A percentile compares a stretch with the other conserved stretches of the same genome.
Evolutionary conservation across 2,329 filamentous ascomycete genomes (phyloP).

Genomic region (Nemania abortiva): DNA sequence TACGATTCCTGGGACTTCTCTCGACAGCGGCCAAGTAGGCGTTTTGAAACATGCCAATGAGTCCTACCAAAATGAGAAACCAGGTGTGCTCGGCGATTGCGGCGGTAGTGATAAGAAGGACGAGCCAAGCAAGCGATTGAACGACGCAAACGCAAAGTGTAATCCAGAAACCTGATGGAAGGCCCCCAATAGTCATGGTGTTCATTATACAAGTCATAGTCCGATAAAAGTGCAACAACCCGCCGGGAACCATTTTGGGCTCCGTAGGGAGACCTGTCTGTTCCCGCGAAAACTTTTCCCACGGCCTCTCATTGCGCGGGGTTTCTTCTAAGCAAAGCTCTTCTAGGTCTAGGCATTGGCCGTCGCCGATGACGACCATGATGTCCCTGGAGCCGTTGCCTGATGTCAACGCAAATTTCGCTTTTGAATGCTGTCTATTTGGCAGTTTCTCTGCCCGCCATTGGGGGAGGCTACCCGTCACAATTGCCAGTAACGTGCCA

Average conservation of each 20-base stretch:
- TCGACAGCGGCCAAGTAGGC: neutral
- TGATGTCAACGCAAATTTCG: neutral
- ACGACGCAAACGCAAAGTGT: neutral
- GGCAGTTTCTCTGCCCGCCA: conserved; percentile 22
- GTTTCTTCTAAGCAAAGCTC: neutral
- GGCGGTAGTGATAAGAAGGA: neutral
- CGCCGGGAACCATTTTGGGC: no score
- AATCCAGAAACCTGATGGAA: neutral
- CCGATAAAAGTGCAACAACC: neutral
- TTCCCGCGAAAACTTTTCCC: neutral
- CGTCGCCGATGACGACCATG: neutral
- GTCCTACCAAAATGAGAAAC: conserved; percentile 1
- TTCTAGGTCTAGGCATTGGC: conserved; percentile 8
- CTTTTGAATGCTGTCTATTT: neutral
- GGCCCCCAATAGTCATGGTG: neutral
- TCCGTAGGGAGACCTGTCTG: no score
- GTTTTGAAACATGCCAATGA: conserved; percentile 12
- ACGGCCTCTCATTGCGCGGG: neutral
- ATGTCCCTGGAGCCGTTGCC: conserved; percentile 21
- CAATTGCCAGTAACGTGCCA: conserved; percentile 4
- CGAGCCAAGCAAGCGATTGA: neutral
- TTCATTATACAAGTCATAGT: neutral
- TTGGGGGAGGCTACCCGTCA: conserved; percentile 8
- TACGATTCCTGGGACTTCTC: neutral
- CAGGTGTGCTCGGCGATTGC: neutral